These are phyloP conservation scores for Pneumocystis wakefieldiae DNA, from an alignment of 1,139 yeast species.

Conservation along the genomic window DNA sequence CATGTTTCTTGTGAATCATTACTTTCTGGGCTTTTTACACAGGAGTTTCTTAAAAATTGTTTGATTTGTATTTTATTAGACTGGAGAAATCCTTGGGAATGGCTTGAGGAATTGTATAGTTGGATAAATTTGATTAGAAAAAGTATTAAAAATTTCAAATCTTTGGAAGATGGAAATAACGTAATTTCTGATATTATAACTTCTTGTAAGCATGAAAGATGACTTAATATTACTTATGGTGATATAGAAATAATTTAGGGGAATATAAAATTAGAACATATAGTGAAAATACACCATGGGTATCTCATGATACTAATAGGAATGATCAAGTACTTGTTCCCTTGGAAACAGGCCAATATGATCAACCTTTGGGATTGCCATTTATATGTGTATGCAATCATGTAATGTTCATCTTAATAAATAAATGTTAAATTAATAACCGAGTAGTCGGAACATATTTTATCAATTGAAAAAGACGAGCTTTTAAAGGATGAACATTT, in stretches of 20 bases:
- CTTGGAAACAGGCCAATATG: constrained; percentile 23
- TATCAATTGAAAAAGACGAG: constrained; percentile 11
- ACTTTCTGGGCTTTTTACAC: constrained; percentile 3
- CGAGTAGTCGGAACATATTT: constrained; percentile 14
- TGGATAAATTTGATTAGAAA: constrained; percentile 8
- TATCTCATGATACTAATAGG: not conserved
- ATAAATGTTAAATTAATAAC: not conserved
- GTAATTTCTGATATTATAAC: not conserved
- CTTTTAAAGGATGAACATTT: constrained; percentile 19
- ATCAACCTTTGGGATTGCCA: constrained; percentile 22
- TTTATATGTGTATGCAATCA: constrained; percentile 19
- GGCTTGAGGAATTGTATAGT: constrained; percentile 12
- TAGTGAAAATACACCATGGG: not conserved
- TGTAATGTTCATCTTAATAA: not conserved
- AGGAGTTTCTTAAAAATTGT: constrained; percentile 4
- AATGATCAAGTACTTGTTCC: constrained; percentile 16
- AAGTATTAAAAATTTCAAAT: constrained; percentile 5
- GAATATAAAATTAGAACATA: constrained; percentile 3
- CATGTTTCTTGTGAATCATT: constrained; percentile 7
- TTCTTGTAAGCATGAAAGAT: not conserved
- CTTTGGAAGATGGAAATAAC: not conserved
- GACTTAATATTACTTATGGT: not conserved
- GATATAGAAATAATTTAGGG: not conserved
- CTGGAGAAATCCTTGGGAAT: constrained; percentile 15
- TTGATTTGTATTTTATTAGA: constrained; percentile 13